Base-by-base conservation (phyloP, 768 basidiomycete species). In the Gyrodon lividus region DNA sequence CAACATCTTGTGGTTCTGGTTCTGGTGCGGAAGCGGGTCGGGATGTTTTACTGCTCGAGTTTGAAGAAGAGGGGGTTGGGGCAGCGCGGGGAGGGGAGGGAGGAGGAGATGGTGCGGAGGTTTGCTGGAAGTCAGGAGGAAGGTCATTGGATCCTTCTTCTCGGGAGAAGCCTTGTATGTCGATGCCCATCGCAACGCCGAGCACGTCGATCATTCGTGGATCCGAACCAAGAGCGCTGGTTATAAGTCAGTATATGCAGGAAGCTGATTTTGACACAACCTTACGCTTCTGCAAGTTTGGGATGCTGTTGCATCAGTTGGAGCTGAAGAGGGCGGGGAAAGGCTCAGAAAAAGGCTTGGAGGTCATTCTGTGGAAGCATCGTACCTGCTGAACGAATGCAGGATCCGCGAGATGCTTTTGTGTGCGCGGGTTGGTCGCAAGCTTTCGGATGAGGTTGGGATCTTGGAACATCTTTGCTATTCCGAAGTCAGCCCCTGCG, bases 141-240 rank as follows among this genome's bases (percentile, higher is more conserved):
- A 87, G 71, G 48, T 91, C 90, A 49, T 87, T 79, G 9, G 91
- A 91, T 31, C 89, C 93, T 73, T 92, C 91, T 16, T 87, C 84
- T 50, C 93, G 79, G 46, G 82, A 77, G 68, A 90, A 87, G 50
- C 87, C 92, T 70, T 90, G 85, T 71, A 98, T 81, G 71, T 98
- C 92, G 59, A 98, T 79, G 30, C 92, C 92, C 88, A 98, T 92
- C 50, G 92, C 79, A 10, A 84, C 95, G 53, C 95, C 95, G 39
- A 98, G 76, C 14, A 93, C 93, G 64, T 91, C 87, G 68, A 93
- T 91, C 92, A 97, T 93, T 52, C 95, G 82, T 31, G 95, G 84
- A 70, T 98, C 95, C 34, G 48, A 51, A 54, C 82, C 73, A 59
- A 89, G 67, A 61, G 82, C 78, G 40, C 80, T 83, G 57, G 17